phyloP scores from a whole-genome alignment of 2,329 filamentous ascomycete genomes.

The Ophiostoma fasciatum region DNA sequence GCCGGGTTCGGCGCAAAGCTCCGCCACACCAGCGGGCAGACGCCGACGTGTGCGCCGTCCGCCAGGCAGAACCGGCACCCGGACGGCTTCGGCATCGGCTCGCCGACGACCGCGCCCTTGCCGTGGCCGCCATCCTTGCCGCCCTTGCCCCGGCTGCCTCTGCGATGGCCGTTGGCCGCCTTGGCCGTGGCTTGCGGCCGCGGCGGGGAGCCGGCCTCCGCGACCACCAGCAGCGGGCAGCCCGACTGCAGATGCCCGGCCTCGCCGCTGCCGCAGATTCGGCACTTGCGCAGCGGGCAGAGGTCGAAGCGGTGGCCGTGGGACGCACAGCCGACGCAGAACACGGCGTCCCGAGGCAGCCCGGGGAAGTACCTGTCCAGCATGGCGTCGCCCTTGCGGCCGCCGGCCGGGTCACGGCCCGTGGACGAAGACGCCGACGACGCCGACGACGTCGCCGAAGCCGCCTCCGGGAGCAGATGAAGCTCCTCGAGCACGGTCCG shows the following conservation, averaged over 20 bases:
- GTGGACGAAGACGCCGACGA: too few relatives aligned
- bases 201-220: too few relatives aligned
- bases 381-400: too few relatives aligned
- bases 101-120: neutral
- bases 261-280: constrained; percentile 27
- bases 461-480: neutral
- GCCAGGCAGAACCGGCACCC: constrained; percentile 3
- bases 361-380: constrained; percentile 38
- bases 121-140: neutral
- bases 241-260: constrained; percentile 30
- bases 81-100: neutral
- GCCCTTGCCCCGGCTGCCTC: neutral
- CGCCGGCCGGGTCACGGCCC: too few relatives aligned
- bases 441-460: too few relatives aligned
- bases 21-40: constrained; percentile 37
- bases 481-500: neutral
- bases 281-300: constrained; percentile 34
- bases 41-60: neutral
- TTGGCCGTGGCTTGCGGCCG: too few relatives aligned
- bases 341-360: constrained; percentile 23
- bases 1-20: constrained; percentile 30
- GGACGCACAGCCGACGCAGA: constrained; percentile 38
- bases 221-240: constrained; percentile 29
- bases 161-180: too few relatives aligned
- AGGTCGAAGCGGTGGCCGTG: constrained; percentile 27